Evolutionary conservation across 2,329 filamentous ascomycete genomes (phyloP).

Genomic region (Epichloe coenophiala): DNA sequence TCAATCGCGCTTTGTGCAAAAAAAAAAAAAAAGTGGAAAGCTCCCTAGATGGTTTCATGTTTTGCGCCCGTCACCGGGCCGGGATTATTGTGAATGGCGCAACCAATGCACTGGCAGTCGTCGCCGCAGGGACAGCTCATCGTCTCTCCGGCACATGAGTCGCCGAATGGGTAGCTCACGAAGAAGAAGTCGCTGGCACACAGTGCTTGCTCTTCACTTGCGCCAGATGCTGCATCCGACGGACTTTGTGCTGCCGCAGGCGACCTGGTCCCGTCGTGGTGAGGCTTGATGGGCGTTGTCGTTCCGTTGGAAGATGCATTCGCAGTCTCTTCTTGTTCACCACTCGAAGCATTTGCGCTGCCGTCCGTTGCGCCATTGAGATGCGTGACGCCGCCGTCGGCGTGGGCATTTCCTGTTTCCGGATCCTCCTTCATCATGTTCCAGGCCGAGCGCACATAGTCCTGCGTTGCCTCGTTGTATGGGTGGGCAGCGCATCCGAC

Average conservation of each 20-base stretch:
- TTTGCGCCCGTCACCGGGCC: slow-evolving; percentile 4
- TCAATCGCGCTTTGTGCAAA: too few species aligned
- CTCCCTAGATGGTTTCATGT: neutral
- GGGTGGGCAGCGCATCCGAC: slow-evolving; percentile 55
- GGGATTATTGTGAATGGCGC: slow-evolving; percentile 34
- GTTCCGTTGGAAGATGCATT: slow-evolving; percentile 11
- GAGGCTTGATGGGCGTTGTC: slow-evolving; percentile 7
- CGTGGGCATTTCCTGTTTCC: slow-evolving; percentile 9
- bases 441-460: slow-evolving; percentile 36
- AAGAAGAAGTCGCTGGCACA: slow-evolving; percentile 45
- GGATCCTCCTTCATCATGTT: slow-evolving; percentile 26
- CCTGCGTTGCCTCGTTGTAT: slow-evolving; percentile 49
- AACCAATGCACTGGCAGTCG: slow-evolving; percentile 44
- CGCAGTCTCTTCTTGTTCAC: slow-evolving; percentile 9
- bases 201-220: slow-evolving; percentile 36
- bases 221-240: slow-evolving; percentile 29
- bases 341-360: slow-evolving; percentile 13
- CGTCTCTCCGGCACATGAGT: slow-evolving; percentile 34
- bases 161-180: slow-evolving; percentile 38
- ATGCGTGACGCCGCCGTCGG: neutral
- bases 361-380: neutral
- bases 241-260: slow-evolving; percentile 31
- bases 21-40: too few species aligned
- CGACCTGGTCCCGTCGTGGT: slow-evolving; percentile 19
- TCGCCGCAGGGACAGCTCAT: slow-evolving; percentile 44